Base-by-base conservation (phyloP, 164 flowering plant genomes). In the Magnolia changhungtana region DNA sequence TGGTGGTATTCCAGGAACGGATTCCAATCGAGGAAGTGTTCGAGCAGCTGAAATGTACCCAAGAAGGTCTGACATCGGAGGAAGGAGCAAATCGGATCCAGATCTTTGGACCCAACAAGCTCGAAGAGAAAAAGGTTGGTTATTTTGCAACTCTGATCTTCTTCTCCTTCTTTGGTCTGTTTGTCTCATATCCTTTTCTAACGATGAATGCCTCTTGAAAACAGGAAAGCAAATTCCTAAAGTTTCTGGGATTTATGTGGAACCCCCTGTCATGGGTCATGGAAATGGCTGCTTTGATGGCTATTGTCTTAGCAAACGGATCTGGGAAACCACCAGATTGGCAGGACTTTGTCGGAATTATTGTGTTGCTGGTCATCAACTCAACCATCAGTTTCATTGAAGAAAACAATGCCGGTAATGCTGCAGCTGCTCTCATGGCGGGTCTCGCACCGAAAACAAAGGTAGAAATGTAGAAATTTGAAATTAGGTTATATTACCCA, bases 231-330 rank as follows among this genome's bases (percentile, higher is more conserved):
- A 91, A 91, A 80, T 0, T 91, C 45, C 87, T 91, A 81, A 91
- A 91, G 83, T 91, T 91, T 78, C 72, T 91, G 80, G 95, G 95
- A 3, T 91, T 91, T 76, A 91, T 91, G 95, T 91, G 95, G 95
- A 91, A 91, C 67, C 95, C 95, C 0, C 71, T 91, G 51, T 90
- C 94, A 21, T 89, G 94, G 94, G 94, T 90, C 81, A 90, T 90
- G 94, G 94, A 90, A 79, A 84, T 84, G 29, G 94, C 94, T 63
- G 95, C 95, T 19, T 0, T 91, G 14, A 89, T 91, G 95, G 95
- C 95, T 45, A 91, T 91, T 72, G 90, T 78, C 52, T 81, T 91
- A 75, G 95, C 95, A 68, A 91, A 91, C 75, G 95, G 95, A 29
- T 89, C 66, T 64, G 87, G 88, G 20, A 84, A 77, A 78, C 90